Percentiles rank a stretch among this genome's conserved stretches.
Conservation (phyloP, 2,329 filamentous ascomycete genomes). For the Sclerotinia borealis region DNA sequence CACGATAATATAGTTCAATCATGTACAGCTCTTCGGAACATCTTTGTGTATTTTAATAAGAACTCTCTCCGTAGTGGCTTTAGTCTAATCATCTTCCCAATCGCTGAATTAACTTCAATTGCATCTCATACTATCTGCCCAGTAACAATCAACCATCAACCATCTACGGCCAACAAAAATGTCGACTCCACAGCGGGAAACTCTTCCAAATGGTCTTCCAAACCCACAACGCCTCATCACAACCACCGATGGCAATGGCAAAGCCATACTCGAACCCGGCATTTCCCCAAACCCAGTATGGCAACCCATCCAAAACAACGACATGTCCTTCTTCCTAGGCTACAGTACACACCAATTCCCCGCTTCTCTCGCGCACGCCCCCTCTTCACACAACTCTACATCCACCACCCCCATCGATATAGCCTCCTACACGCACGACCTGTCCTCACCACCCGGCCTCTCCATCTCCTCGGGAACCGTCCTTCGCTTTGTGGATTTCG, state of each 20-base stretch:
- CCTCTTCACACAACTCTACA: not conserved
- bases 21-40: not conserved
- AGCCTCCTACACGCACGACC: conserved; percentile 15
- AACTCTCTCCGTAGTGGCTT: too few relatives aligned
- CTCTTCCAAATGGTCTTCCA: conserved; percentile 20
- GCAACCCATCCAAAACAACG: conserved; percentile 15
- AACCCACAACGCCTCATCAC: conserved; percentile 25
- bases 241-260: conserved; percentile 17
- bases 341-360: conserved; percentile 24
- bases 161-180: not conserved
- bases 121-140: not conserved
- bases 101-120: too few relatives aligned
- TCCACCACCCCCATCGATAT: conserved; percentile 16
- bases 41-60: not conserved
- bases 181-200: not conserved
- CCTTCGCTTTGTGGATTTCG: conserved; percentile 25
- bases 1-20: not conserved
- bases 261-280: conserved; percentile 19
- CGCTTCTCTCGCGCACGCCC: conserved; percentile 4
- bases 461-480: conserved; percentile 21
- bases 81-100: not conserved
- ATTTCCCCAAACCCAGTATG: conserved; percentile 16
- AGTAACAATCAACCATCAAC: not conserved
- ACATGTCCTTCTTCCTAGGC: conserved; percentile 25
- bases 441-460: conserved; percentile 22